A percentile compares a stretch with the other conserved stretches of the same genome.
Evolutionary conservation across 352 stramenopile genomes (phyloP).

Genomic region (Phytophthora rubi): DNA sequence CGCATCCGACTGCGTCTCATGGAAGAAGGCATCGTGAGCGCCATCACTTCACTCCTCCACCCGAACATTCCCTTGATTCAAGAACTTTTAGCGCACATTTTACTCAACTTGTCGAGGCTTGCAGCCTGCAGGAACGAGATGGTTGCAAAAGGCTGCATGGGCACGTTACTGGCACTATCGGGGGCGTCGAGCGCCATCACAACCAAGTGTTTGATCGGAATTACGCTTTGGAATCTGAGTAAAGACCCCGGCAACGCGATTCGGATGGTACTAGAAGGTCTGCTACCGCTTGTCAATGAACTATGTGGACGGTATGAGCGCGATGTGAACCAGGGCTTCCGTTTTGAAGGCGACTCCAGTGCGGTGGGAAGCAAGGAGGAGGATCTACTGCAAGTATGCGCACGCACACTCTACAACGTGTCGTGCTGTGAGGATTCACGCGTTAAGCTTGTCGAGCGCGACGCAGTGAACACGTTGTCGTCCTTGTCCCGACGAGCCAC

Average conservation of each 20-base stretch:
- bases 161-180: conserved; percentile 56
- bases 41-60: conserved; percentile 69
- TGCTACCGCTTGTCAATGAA: conserved; percentile 68
- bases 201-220: conserved; percentile 64
- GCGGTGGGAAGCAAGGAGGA: conserved; percentile 19
- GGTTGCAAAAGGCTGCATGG: conserved; percentile 75
- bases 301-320: conserved; percentile 43
- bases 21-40: conserved; percentile 88
- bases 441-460: conserved; percentile 71
- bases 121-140: conserved; percentile 70
- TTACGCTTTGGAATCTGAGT: conserved; percentile 71
- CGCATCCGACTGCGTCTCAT: conserved; percentile 80
- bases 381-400: conserved; percentile 51
- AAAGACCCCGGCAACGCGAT: conserved; percentile 70
- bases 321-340: neutral
- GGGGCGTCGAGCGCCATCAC: conserved; percentile 32
- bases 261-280: conserved; percentile 80
- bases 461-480: conserved; percentile 64
- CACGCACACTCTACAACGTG: conserved; percentile 72
- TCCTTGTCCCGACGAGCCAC: conserved; percentile 45
- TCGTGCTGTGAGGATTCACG: conserved; percentile 73
- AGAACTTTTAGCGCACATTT: conserved; percentile 69
- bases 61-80: conserved; percentile 51
- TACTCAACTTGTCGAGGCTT: conserved; percentile 75
- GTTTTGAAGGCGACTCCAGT: neutral